Conservation (phyloP, 306 rosid species). For the Gastrolobium bilobum region DNA sequence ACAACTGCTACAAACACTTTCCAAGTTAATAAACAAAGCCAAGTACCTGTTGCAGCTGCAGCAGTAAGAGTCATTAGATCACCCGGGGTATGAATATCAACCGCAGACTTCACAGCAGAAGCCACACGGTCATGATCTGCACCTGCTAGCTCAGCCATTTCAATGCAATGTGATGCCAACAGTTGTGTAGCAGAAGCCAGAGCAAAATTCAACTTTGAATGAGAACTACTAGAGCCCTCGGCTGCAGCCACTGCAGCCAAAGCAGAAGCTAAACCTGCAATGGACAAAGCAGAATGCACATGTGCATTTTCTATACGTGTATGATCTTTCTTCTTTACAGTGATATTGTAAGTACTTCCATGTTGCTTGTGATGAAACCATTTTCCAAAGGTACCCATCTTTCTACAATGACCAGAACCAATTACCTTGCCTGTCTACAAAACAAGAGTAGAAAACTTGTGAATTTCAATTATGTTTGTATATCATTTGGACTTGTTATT, state of each 20-base stretch:
- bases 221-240: constrained; percentile 56
- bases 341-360: constrained; percentile 22
- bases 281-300: constrained; percentile 80
- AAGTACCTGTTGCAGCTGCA: constrained; percentile 90
- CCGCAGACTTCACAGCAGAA: constrained; percentile 72
- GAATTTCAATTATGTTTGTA: not conserved
- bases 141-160: constrained; percentile 80
- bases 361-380: constrained; percentile 84
- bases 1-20: not conserved
- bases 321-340: constrained; percentile 72
- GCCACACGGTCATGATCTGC: constrained; percentile 68
- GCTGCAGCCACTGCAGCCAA: constrained; percentile 75
- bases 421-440: constrained; percentile 62
- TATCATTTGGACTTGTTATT: not conserved
- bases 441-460: constrained; percentile 21
- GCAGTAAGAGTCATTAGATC: constrained; percentile 90
- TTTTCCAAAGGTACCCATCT: constrained; percentile 67
- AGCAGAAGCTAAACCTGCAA: constrained; percentile 88
- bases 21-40: not conserved
- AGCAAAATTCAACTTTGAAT: constrained; percentile 70
- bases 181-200: constrained; percentile 84
- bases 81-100: constrained; percentile 73
- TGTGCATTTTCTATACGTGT: constrained; percentile 72
- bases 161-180: constrained; percentile 86
- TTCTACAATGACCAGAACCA: constrained; percentile 53